Conservation (phyloP, 176 grass and related monocot genomes). For the Cenchrus fungigraminus region DNA sequence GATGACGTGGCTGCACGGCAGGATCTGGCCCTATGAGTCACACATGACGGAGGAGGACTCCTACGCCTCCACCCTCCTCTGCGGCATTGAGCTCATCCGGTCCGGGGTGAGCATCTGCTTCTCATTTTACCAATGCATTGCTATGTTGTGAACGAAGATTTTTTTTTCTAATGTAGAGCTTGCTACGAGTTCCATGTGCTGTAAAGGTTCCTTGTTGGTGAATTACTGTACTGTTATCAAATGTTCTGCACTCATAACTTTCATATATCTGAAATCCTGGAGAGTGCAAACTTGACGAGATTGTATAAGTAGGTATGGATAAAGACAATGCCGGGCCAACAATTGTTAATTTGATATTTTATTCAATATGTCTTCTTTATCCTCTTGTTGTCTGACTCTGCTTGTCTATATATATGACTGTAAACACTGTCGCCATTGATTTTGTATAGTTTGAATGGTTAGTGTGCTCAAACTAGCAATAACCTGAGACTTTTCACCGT, state of each 20-base stretch:
- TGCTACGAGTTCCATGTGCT: too few relatives aligned
- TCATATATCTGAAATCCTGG: not conserved
- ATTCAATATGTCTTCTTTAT: not conserved
- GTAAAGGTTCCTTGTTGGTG: too few relatives aligned
- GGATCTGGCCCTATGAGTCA: constrained; percentile 96
- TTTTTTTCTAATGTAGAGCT: too few relatives aligned
- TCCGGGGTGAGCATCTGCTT: constrained; percentile 66
- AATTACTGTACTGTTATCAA: too few relatives aligned
- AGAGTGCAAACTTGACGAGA: not conserved
- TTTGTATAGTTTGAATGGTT: not conserved
- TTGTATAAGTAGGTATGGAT: not conserved
- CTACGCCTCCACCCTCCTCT: constrained; percentile 85
- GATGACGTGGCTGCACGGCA: constrained; percentile 80
- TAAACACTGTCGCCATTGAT: not conserved
- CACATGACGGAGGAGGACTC: constrained; percentile 94
- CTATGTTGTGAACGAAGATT: not conserved
- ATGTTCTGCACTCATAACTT: constrained; percentile 2
- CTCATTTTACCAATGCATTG: not conserved
- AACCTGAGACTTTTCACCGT: constrained; percentile 17
- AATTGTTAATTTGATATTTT: not conserved
- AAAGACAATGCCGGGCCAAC: not conserved
- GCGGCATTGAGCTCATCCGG: constrained; percentile 86
- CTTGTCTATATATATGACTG: not conserved
- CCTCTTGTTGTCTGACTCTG: not conserved
- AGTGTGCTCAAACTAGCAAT: not conserved